Percentiles rank a stretch among this genome's conserved stretches.
phyloP scores from a whole-genome alignment of 176 grass and related monocot genomes.

The Elaeis guineensis region DNA sequence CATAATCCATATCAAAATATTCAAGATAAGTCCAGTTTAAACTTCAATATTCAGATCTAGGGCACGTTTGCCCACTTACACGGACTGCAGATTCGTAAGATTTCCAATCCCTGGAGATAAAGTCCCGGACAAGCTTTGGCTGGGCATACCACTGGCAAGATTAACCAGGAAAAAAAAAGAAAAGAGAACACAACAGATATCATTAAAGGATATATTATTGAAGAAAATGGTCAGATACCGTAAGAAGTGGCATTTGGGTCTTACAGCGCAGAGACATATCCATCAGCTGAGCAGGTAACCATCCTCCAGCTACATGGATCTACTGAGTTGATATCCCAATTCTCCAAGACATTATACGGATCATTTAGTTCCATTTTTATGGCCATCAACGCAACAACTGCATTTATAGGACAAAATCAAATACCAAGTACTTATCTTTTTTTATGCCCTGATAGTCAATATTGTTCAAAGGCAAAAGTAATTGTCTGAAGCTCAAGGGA shows the following conservation, averaged over 20 bases:
- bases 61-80: slow-evolving; percentile 34
- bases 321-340: slow-evolving; percentile 52
- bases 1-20: no score
- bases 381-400: slow-evolving; percentile 53
- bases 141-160: slow-evolving; percentile 35
- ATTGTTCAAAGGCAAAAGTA: no score
- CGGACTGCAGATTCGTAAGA: slow-evolving; percentile 29
- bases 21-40: no score
- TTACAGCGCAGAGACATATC: slow-evolving; percentile 45
- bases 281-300: slow-evolving; percentile 43
- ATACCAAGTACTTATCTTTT: no score
- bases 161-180: no score
- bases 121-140: slow-evolving; percentile 47
- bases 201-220: no score
- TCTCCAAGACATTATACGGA: slow-evolving; percentile 37
- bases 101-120: slow-evolving; percentile 57
- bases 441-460: no score
- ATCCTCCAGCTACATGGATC: slow-evolving; percentile 66
- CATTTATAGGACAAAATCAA: slow-evolving; percentile 4
- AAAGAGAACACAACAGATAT: no score
- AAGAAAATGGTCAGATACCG: neutral
- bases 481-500: no score
- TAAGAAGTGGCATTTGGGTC: neutral
- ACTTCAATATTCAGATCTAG: neutral
- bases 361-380: slow-evolving; percentile 52